Evolutionary conservation across 306 rosid genomes (phyloP), one percentile per base, ranked within the genome.

Genomic region (Castanopsis chinensis): DNA sequence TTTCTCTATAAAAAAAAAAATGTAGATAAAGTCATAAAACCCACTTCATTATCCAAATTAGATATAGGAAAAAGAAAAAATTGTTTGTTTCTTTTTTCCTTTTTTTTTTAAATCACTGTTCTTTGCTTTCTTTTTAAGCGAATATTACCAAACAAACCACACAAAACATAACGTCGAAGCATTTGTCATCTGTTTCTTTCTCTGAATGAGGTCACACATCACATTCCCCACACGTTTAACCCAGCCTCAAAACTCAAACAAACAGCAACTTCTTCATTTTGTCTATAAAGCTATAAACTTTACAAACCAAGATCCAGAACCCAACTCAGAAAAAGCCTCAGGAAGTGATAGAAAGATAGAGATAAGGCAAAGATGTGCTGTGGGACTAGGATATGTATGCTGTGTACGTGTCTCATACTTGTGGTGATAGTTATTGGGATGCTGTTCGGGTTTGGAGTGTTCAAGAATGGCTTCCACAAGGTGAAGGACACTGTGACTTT

Each of bases 401-500:
- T 85, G 1, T 93, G 97, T 91, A 83, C 86, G 13, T 93, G 97
- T 77, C 14, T 93, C 76, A 41, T 90, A 45, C 76, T 88, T 19
- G 85, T 90, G 71, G 92, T 81, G 55, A 77, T 93, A 15, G 13
- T 71, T 3, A 80, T 93, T 63, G 94, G 97, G 3, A 6, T 90
- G n/a, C 6, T 93, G 3, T 91, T 91, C 41, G 97, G 97, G 2
- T 93, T 88, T 72, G 97, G 97, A 51, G 94, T 93, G 13, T 93
- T 91, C 97, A 88, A 90, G 71, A 75, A 90, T 64, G 97, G 97
- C 1, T 91, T 91, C 54, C 94, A 91, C 79, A 93, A 91, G 81
- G 8, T 91, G 9, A 90, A 91, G 67, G 86, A 86, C 23, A 80
- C 92, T 9, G 83, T 88, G 30, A 28, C 55, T 79, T 53, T 61